These are phyloP conservation scores for Aspergillus diversus DNA, from an alignment of 495 filamentous ascomycete species.

Conservation along the genomic window DNA sequence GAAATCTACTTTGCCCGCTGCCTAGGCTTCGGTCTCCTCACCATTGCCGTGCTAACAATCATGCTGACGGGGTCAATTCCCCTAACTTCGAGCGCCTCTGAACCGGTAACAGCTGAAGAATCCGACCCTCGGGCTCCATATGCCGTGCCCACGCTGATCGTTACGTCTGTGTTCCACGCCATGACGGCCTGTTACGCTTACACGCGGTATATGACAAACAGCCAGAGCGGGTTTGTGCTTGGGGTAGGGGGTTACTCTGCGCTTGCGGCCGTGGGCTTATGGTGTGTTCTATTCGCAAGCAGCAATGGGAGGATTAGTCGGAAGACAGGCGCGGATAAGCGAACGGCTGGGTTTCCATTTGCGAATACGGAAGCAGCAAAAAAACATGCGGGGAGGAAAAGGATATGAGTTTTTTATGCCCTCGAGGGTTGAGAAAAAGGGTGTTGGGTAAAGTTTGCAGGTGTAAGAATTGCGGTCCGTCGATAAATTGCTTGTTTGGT, in stretches of 20 bases:
- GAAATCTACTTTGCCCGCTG: conserved; percentile 76
- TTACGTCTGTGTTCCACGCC: conserved; percentile 69
- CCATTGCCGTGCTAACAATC: conserved; percentile 65
- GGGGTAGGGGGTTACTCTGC: conserved; percentile 53
- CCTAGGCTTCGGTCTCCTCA: conserved; percentile 67
- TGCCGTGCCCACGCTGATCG: conserved; percentile 65
- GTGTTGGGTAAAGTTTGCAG: too few species aligned
- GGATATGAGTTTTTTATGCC: conserved; percentile 7
- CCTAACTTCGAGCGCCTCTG: conserved; percentile 53
- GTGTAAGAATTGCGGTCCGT: too few species aligned
- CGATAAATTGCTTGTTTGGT: too few species aligned
- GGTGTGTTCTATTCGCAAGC: conserved; percentile 75
- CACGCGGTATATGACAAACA: conserved; percentile 57
- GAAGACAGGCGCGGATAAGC: conserved; percentile 77
- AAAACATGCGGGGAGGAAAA: conserved; percentile 49
- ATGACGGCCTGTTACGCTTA: conserved; percentile 70
- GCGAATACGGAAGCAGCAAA: conserved; percentile 57
- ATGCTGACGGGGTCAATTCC: conserved; percentile 79
- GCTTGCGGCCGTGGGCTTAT: conserved; percentile 66
- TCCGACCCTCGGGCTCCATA: conserved; percentile 67
- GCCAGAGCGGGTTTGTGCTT: conserved; percentile 57
- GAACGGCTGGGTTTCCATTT: conserved; percentile 80
- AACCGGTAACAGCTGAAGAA: conserved; percentile 48
- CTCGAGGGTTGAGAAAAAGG: neutral
- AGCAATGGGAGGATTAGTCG: conserved; percentile 64